These are phyloP conservation scores for Zoysia pacifica DNA, from an alignment of 176 grass and related monocot genomes.

Conservation along the genomic window DNA sequence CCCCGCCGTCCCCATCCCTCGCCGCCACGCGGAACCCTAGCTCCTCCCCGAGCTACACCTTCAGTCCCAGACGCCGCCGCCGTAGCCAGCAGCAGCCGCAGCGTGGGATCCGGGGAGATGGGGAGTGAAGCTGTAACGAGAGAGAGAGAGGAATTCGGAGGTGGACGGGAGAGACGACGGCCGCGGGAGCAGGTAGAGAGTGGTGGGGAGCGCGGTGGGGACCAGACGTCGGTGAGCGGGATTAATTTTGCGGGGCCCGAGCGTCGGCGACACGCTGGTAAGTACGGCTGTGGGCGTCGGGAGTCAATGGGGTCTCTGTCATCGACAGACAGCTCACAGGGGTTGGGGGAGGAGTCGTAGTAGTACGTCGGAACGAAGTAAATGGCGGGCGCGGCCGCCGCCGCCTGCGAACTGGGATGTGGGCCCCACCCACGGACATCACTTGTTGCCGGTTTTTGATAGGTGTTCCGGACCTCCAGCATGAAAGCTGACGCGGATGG, in stretches of 20 bases:
- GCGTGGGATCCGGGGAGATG: constrained; percentile 45
- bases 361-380: constrained; percentile 22
- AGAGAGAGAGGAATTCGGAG: constrained; percentile 24
- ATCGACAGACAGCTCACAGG: constrained; percentile 45
- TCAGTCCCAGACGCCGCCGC: neutral
- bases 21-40: constrained; percentile 22
- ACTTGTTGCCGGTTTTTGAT: neutral
- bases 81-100: constrained; percentile 5
- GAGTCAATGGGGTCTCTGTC: constrained; percentile 46
- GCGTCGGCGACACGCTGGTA: neutral
- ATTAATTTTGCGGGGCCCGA: neutral
- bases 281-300: neutral
- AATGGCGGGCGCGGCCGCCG: constrained; percentile 42
- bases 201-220: constrained; percentile 1
- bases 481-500: too few species aligned
- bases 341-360: neutral
- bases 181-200: neutral
- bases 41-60: constrained; percentile 7
- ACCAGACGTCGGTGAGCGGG: neutral
- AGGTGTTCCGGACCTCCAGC: neutral
- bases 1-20: constrained; percentile 56
- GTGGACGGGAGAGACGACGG: constrained; percentile 25
- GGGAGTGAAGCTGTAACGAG: neutral
- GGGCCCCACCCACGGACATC: neutral
- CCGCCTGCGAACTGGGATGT: constrained; percentile 13